A percentile compares a stretch with the other conserved stretches of the same genome.
phyloP scores from a whole-genome alignment of 805 yeast genomes.

The Spathaspora girioi region DNA sequence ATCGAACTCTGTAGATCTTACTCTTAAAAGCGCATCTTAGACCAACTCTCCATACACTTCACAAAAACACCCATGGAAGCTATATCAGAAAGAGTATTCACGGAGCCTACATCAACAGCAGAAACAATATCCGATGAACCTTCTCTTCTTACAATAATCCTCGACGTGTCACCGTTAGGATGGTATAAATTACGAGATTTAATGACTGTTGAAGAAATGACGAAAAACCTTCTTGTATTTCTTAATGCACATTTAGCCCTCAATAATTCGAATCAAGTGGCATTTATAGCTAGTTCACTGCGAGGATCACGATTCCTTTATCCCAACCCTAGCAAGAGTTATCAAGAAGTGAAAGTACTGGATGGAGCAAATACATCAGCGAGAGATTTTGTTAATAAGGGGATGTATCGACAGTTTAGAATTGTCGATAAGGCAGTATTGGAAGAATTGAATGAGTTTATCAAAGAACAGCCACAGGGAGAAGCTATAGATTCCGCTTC shows the following conservation, averaged over 20 bases:
- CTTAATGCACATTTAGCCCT: slow-evolving; percentile 85
- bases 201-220: slow-evolving; percentile 53
- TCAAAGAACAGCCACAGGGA: slow-evolving; percentile 9
- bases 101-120: slow-evolving; percentile 23
- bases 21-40: no score
- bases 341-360: slow-evolving; percentile 9
- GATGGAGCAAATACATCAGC: slow-evolving; percentile 5
- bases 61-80: slow-evolving; percentile 50
- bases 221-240: slow-evolving; percentile 67
- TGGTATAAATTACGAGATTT: slow-evolving; percentile 52
- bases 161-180: slow-evolving; percentile 73
- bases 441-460: slow-evolving; percentile 45
- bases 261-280: slow-evolving; percentile 79
- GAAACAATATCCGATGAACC: slow-evolving; percentile 47
- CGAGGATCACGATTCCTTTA: slow-evolving; percentile 66
- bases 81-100: slow-evolving; percentile 58
- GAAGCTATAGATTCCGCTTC: slow-evolving; percentile 41
- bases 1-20: not conserved
- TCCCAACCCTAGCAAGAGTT: slow-evolving; percentile 44
- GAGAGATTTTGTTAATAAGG: slow-evolving; percentile 38
- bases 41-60: not conserved
- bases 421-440: slow-evolving; percentile 73
- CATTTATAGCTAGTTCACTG: slow-evolving; percentile 74
- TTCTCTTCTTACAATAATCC: slow-evolving; percentile 69
- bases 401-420: slow-evolving; percentile 84